Percentiles rank a stretch among this genome's conserved stretches.
Evolutionary conservation across 2,329 filamentous ascomycete species (phyloP).

Genomic region (Apiospora kogelbergensis): DNA sequence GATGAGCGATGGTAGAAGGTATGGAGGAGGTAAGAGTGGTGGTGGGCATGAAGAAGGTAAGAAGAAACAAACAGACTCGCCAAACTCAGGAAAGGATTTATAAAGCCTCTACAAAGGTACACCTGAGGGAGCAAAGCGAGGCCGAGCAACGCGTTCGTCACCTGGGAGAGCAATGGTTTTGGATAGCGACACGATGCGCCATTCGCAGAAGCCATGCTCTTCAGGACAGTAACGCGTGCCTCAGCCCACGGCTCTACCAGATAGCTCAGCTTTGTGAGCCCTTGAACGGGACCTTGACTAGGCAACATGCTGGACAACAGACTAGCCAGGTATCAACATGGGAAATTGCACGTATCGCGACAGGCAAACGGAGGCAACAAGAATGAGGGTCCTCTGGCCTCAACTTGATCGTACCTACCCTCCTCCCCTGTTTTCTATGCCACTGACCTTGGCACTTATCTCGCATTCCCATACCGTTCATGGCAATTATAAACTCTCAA

Average conservation of each 20-base stretch:
- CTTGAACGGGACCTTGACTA: not conserved
- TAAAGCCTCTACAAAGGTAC: not conserved
- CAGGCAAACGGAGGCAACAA: not conserved
- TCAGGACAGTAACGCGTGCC: not conserved
- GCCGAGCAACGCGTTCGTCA: not conserved
- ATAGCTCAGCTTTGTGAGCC: not conserved
- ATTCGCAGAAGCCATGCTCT: not conserved
- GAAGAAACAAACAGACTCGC: not conserved
- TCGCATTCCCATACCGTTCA: too few species aligned
- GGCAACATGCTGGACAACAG: not conserved
- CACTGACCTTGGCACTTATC: too few species aligned
- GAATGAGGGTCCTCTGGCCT: not conserved
- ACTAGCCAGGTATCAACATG: not conserved
- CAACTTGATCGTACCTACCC: not conserved
- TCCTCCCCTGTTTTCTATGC: not conserved
- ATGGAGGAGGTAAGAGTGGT: not conserved
- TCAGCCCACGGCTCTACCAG: not conserved
- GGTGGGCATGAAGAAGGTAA: not conserved
- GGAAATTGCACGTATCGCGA: not conserved
- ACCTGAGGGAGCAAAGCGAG: not conserved
- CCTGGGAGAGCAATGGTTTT: not conserved
- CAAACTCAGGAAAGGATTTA: not conserved
- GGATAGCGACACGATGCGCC: too few species aligned
- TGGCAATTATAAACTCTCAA: too few species aligned
- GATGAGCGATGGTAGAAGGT: not conserved